Evolutionary conservation across 2,329 filamentous ascomycete species (phyloP).

Genomic region (Zasmidium citrigriseum): DNA sequence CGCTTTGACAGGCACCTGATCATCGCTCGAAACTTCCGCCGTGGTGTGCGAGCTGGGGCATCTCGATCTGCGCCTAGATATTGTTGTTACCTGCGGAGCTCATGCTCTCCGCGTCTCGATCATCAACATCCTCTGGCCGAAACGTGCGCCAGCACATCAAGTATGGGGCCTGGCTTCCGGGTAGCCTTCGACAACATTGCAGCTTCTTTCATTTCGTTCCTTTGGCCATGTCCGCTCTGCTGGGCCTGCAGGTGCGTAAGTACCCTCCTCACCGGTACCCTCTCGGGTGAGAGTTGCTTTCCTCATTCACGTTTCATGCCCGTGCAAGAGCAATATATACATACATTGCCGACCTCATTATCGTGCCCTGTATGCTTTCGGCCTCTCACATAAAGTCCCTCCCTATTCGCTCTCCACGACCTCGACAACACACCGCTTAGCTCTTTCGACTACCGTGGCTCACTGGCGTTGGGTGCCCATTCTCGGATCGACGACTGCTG

Average conservation of each 20-base stretch:
- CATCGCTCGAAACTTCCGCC: conserved; percentile 19
- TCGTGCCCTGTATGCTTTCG: conserved; percentile 22
- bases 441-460: conserved; percentile 17
- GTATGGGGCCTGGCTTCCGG: conserved; percentile 45
- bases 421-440: conserved; percentile 17
- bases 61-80: conserved; percentile 35
- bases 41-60: conserved; percentile 23
- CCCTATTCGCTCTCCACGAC: conserved; percentile 12
- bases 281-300: conserved; percentile 25
- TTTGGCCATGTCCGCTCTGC: conserved; percentile 22
- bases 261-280: conserved; percentile 30
- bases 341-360: conserved; percentile 11
- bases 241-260: conserved; percentile 19
- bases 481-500: conserved; percentile 26
- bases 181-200: conserved; percentile 30
- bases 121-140: conserved; percentile 66
- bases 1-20: conserved; percentile 25
- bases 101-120: conserved; percentile 35
- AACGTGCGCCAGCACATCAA: conserved; percentile 89
- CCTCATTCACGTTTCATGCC: conserved; percentile 14
- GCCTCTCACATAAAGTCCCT: conserved; percentile 23
- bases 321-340: conserved; percentile 18
- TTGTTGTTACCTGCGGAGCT: conserved; percentile 33
- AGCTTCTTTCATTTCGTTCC: conserved; percentile 23
- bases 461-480: conserved; percentile 14